Conservation (phyloP, 108 stramenopile species). For the Cyclotella baltica region DNA sequence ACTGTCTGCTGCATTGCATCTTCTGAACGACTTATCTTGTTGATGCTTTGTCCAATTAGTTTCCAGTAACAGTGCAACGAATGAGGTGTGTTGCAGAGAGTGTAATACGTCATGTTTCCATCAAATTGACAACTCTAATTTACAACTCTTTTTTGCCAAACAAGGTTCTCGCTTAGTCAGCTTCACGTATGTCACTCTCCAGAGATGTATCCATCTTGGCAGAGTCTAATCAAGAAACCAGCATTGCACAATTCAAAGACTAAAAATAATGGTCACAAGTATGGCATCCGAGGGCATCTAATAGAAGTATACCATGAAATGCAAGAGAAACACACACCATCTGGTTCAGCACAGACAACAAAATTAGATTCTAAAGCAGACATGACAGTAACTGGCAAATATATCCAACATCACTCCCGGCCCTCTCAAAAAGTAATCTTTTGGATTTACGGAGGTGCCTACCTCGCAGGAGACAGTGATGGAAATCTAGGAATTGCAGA, state of each 20-base stretch:
- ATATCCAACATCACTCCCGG: constrained; percentile 50
- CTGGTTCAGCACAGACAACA: constrained; percentile 19
- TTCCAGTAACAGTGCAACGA: constrained; percentile 64
- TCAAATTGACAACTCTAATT: too few species aligned
- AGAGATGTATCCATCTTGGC: constrained; percentile 43
- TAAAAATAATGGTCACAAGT: constrained; percentile 37
- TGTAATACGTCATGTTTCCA: too few species aligned
- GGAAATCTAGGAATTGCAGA: constrained; percentile 68
- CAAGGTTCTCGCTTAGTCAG: constrained; percentile 70
- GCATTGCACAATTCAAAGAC: background rate
- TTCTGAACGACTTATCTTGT: background rate
- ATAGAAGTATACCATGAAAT: constrained; percentile 52
- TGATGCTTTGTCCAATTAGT: constrained; percentile 9
- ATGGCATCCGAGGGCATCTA: constrained; percentile 50
- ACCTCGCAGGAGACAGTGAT: constrained; percentile 68
- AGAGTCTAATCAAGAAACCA: constrained; percentile 30
- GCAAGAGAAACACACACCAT: constrained; percentile 35
- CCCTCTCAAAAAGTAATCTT: constrained; percentile 67
- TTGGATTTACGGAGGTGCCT: constrained; percentile 87
- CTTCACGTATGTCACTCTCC: constrained; percentile 64
- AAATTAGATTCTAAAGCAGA: constrained; percentile 14
- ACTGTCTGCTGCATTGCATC: background rate
- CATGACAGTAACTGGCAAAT: constrained; percentile 67
- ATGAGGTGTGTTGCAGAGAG: too few species aligned
- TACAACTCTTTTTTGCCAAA: too few species aligned